Evolutionary conservation across 257 asterid species (phyloP), one percentile per base, ranked within the genome.

Genomic region (Nicotiana paniculata): DNA sequence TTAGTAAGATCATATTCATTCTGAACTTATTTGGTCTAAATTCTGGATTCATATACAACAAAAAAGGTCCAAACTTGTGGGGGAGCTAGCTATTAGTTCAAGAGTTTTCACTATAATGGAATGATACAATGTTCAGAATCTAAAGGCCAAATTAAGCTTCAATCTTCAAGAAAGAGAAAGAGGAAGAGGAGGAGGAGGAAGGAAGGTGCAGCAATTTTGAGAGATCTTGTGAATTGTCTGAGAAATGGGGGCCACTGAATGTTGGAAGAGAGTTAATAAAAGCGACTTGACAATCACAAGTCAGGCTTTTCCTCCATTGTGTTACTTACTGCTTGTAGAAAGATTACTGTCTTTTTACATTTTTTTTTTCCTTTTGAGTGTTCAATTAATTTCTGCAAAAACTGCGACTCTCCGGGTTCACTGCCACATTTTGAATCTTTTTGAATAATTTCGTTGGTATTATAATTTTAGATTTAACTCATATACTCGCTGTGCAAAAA

Each of bases 271-370:
- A 64, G 24, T 28, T 80, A 65, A 64, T 55, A 64, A 80, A 80
- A 80, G 61, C 33, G 33, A 26, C 57, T 35, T 80, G 77, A 64
- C 82, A 64, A 80, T 80, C 83, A 80, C 83, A 80, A 80, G 77
- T 43, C 76, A 80, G 61, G 24, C 63, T 24, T 48, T 48, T 26
- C 77, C 77, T 80, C 83, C 74, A 64, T 64, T 43, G 67, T 80
- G 68, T 32, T 55, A 28, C 55, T 77, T 74, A 21, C 79, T 48
- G 79, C 62, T 26, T 51, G 79, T 51, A 75, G 63, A 75, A 75
- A 75, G 30, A 75, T 51, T 51, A 48, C 79, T 75, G 43, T 61
- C 63, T 75, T 75, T 75, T 26, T 33, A 75, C 10, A 15, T 13
- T 46, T 24, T 24, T 46, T 69, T 5, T 9, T 75, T 6, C 63